phyloP scores from a whole-genome alignment of 176 grass and related monocot genomes.

The Pontederia paniculata region DNA sequence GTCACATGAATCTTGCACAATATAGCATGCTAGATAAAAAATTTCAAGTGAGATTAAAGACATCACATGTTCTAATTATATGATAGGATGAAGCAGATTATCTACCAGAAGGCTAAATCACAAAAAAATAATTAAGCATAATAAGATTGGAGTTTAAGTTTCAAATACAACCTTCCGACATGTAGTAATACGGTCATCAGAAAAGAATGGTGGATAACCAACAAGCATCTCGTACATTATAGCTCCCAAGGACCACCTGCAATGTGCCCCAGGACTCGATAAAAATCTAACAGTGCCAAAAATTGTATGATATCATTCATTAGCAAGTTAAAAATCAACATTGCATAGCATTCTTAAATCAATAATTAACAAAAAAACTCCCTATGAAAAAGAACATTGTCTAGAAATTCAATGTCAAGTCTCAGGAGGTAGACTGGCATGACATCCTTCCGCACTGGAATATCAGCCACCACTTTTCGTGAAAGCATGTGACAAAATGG shows the following conservation, averaged over 20 bases:
- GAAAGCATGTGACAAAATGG: too few relatives aligned
- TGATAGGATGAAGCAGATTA: too few relatives aligned
- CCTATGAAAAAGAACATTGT: too few relatives aligned
- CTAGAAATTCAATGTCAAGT: too few relatives aligned
- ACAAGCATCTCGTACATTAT: conserved; percentile 99
- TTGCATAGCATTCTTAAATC: background rate
- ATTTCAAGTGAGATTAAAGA: too few relatives aligned
- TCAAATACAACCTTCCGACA: conserved; percentile 70
- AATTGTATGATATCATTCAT: background rate
- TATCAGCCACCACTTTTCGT: too few relatives aligned
- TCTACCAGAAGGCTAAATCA: background rate
- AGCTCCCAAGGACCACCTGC: conserved; percentile 92
- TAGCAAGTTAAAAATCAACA: background rate
- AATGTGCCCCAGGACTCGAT: background rate
- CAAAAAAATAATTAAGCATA: background rate
- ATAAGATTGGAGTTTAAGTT: background rate
- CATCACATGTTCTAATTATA: too few relatives aligned
- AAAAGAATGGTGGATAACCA: conserved; percentile 93
- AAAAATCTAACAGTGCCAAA: background rate
- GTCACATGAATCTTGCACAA: too few relatives aligned
- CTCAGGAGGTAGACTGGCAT: too few relatives aligned
- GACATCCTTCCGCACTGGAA: too few relatives aligned
- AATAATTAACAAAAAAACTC: too few relatives aligned
- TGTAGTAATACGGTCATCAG: conserved; percentile 91
- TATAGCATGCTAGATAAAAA: too few relatives aligned